Base-by-base conservation (phyloP, 108 stramenopile species). In the Nannochloropsis salina region DNA sequence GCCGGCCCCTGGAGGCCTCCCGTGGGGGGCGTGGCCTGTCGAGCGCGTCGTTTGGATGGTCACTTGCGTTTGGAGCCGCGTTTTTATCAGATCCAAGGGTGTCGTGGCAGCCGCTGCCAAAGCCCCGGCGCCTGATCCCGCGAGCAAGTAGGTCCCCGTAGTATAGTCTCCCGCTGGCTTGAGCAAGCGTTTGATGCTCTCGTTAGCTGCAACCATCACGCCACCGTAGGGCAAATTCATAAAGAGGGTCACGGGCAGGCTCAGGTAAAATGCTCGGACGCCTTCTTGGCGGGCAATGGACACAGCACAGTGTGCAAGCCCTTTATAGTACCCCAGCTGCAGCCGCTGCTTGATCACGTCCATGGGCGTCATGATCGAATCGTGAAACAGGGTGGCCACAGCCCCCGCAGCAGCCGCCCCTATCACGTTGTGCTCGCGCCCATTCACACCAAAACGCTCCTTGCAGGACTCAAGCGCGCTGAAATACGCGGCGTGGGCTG, bases 331-430 rank as follows among this genome's bases (percentile, higher is more conserved):
- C 10, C 99, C 99, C 82, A 99, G 92, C 88, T 99, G 99, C 89
- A 99, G 91, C 41, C 99, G 93, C 91, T 99, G 99, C 92, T 99
- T 99, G 87, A 99, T 88, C n/a, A 97, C 96, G 92, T 98, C 98
- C 90, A 97, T 91, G 9, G 99, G 97, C 11, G 96, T 96, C 95
- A 99, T 95, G 80, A 99, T 92, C 31, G 94, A 81, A 88, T 99
- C 99, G 87, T 99, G 99, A 6, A 92, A 86, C 20, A 96, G 86
- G 11, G 95, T 94, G 9, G 98, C 96, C 9, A 93, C 88, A 0
- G 94, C 97, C 8, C 99, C 99, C 0, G 95, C 94, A 42, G 94
- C 80, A 83, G 92, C 92, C 61, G 95, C 92, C 45, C 86, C 90
- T 20, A 86, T 80, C 1, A 86, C 82, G 42, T 89, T 80, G 45